Evolutionary conservation across 129 eudicot species (phyloP), one percentile per base, ranked within the genome.

Genomic region (Arctium minus): DNA sequence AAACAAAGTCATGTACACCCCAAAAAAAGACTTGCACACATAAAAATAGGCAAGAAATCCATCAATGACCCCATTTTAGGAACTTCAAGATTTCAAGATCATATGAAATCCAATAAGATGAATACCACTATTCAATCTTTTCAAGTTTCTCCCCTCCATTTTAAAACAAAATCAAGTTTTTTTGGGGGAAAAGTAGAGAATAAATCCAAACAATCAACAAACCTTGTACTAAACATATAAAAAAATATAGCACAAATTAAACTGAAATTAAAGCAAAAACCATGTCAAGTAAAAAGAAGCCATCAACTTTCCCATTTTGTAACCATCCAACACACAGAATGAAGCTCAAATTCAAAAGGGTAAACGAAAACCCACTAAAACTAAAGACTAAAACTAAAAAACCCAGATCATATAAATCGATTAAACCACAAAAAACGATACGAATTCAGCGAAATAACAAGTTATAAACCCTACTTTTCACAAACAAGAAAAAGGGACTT

Each of bases 201-300:
- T 31, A 48, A 18, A 48, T 50, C 29, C 6, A 39, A 83, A 77
- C 73, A 77, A 22, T 70, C 40, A 56, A 37, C 78, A 77, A 71
- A 83, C 50, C 78, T 72, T 78, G 22, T 10, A 9, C 11, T 39
- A 44, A 71, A 77, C 48, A 44, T 18, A 70, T 22, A 81, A 10
- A 81, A 35, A 70, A 39, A 38, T n/a, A 32, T 29, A 73, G 70
- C 75, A 82, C 72, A 72, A 80, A 82, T 67, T 18, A 11, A 50
- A 18, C 18, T 53, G 60, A 80, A 50, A 80, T 38, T 33, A 71
- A 72, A 73, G 46, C 67, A 29, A 44, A 17, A 75, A 15, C 32
- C 68, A 48, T 13, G 69, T 50, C 31, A 74, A 44, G 38, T 27
- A 11, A 74, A 71, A 71, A 6, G 18, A 74, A 74, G 36, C 72